Evolutionary conservation across 2,329 filamentous ascomycete genomes (phyloP).

Genomic region (Tympanopsis confertula): DNA sequence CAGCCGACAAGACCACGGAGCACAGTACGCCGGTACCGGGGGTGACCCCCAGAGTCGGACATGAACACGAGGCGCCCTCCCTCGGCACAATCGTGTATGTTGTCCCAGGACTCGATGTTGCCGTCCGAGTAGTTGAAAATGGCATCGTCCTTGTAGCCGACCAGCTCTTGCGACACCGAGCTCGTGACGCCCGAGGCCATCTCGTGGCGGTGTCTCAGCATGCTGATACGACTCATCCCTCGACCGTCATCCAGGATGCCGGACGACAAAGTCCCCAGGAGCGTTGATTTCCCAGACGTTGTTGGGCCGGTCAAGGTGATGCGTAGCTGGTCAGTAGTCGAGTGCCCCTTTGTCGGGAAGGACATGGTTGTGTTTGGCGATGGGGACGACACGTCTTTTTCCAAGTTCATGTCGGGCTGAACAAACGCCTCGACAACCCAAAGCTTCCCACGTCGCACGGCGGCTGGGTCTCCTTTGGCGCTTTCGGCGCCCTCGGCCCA

Average conservation of each 20-base stretch:
- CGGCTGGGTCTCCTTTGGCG: conserved; percentile 12
- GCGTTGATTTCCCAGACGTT: conserved; percentile 81
- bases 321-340: conserved; percentile 63
- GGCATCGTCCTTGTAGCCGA: conserved; percentile 59
- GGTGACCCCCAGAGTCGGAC: conserved; percentile 84
- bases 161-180: conserved; percentile 83
- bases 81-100: conserved; percentile 73
- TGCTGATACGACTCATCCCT: conserved; percentile 75
- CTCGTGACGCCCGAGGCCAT: conserved; percentile 85
- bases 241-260: conserved; percentile 83
- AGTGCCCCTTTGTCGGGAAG: conserved; percentile 28
- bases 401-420: conserved; percentile 46
- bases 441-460: conserved; percentile 39
- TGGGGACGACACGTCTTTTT: conserved; percentile 3
- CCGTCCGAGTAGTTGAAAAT: conserved; percentile 77
- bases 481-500: conserved; percentile 39
- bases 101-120: conserved; percentile 85
- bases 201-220: conserved; percentile 88
- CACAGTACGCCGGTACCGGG: conserved; percentile 79
- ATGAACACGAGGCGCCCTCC: conserved; percentile 72
- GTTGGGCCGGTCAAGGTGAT: conserved; percentile 83
- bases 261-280: conserved; percentile 79
- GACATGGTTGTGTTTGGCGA: conserved; percentile 3
- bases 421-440: conserved; percentile 86
- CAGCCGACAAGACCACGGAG: conserved; percentile 85